These are phyloP conservation scores for Graphium sp. DNA, from an alignment of 2,329 filamentous ascomycete genomes.

Conservation along the genomic window DNA sequence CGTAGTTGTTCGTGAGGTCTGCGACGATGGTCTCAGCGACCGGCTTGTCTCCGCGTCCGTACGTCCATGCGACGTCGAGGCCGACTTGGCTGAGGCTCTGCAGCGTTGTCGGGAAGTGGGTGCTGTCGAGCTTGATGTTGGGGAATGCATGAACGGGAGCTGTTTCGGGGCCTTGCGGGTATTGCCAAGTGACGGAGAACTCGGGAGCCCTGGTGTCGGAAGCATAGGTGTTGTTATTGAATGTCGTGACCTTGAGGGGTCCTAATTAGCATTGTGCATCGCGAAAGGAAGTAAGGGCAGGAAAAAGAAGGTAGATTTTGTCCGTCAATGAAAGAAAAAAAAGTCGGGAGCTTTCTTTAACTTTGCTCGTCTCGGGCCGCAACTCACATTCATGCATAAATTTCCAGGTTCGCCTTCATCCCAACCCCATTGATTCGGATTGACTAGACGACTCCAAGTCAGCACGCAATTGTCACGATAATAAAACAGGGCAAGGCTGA, in stretches of 20 bases:
- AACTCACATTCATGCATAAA: conserved; percentile 35
- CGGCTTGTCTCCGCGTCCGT: conserved; percentile 24
- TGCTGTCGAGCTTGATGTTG: conserved; percentile 29
- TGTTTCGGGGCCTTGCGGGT: conserved; percentile 18
- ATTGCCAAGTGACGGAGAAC: conserved; percentile 37
- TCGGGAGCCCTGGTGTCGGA: conserved; percentile 25
- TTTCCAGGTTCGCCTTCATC: conserved; percentile 16
- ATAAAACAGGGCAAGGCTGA: too few relatives aligned
- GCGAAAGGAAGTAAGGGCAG: not conserved
- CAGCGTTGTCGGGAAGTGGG: conserved; percentile 25
- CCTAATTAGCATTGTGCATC: conserved; percentile 3
- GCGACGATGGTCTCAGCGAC: conserved; percentile 15
- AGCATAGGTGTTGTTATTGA: conserved; percentile 31
- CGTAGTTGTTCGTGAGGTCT: conserved; percentile 14
- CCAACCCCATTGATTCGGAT: conserved; percentile 39
- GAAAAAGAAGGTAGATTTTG: not conserved
- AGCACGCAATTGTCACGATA: too few relatives aligned
- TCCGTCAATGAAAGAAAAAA: conserved; percentile 1
- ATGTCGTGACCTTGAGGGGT: conserved; percentile 22
- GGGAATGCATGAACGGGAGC: conserved; percentile 36
- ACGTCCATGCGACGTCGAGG: conserved; percentile 31
- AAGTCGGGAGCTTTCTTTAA: not conserved
- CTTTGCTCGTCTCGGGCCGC: not conserved
- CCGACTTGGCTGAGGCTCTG: conserved; percentile 18
- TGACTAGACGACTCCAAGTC: conserved; percentile 24